Conservation (phyloP, 805 yeast genomes). For the Metschnikowia sp. region DNA sequence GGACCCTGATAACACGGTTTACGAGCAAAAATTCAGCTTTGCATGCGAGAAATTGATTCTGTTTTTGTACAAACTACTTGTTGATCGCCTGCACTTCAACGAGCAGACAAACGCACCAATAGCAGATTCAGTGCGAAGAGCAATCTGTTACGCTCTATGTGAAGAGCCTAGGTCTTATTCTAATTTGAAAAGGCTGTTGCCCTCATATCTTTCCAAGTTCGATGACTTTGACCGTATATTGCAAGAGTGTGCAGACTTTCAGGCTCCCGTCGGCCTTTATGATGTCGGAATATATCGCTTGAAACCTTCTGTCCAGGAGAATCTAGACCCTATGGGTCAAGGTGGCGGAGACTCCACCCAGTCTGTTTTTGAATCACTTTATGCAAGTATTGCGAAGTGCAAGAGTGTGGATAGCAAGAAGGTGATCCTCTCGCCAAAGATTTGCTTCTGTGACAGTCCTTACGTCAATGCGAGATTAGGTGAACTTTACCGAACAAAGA, state of each 20-base stretch:
- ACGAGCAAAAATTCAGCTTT: conserved; percentile 46
- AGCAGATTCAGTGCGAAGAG: conserved; percentile 27
- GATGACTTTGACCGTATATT: conserved; percentile 48
- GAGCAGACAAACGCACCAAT: background rate
- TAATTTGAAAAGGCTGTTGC: conserved; percentile 23
- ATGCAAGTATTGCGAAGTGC: conserved; percentile 39
- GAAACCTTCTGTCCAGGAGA: conserved; percentile 49
- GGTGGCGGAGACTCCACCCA: conserved; percentile 45
- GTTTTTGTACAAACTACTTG: conserved; percentile 44
- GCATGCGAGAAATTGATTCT: conserved; percentile 42
- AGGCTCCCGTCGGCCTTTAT: conserved; percentile 55
- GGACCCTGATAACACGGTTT: conserved; percentile 33
- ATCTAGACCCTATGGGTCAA: conserved; percentile 52
- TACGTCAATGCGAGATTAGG: conserved; percentile 43
- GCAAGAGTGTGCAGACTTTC: conserved; percentile 58
- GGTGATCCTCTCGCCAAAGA: conserved; percentile 47
- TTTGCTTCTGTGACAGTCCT: conserved; percentile 28
- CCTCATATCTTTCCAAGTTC: conserved; percentile 23
- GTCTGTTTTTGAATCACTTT: conserved; percentile 47
- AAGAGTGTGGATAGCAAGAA: conserved; percentile 37
- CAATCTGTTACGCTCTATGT: conserved; percentile 50
- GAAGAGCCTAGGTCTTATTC: conserved; percentile 37
- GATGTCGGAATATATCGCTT: conserved; percentile 67
- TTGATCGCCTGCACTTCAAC: conserved; percentile 32
- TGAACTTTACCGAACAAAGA: conserved; percentile 46